phyloP scores from a whole-genome alignment of 306 rosid genomes.

The Castanopsis chinensis region DNA sequence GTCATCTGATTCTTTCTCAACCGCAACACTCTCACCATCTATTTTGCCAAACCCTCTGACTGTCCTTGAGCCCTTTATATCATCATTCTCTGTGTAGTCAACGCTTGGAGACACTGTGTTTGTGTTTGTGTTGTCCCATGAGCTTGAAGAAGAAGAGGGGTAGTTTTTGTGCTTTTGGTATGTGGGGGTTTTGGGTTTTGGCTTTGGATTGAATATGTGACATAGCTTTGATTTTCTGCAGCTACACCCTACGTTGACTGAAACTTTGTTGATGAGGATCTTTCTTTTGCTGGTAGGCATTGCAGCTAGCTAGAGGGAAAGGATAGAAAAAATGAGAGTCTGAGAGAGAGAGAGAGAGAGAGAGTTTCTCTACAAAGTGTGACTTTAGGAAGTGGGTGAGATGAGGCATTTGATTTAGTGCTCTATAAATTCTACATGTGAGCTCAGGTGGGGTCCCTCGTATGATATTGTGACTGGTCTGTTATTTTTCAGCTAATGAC shows the following conservation, averaged over 20 bases:
- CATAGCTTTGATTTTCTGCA: conserved; percentile 60
- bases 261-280: conserved; percentile 39
- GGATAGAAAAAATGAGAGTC: background rate
- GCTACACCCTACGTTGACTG: conserved; percentile 68
- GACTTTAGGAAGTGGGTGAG: background rate
- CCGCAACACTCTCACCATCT: conserved; percentile 80
- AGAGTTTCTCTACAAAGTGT: conserved; percentile 1
- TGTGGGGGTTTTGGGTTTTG: conserved; percentile 36
- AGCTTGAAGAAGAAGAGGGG: conserved; percentile 19
- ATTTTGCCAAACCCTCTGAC: conserved; percentile 57
- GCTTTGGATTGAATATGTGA: conserved; percentile 45
- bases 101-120: conserved; percentile 36
- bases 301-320: conserved; percentile 2
- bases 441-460: conserved; percentile 28
- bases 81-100: conserved; percentile 21
- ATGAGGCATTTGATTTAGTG: conserved; percentile 1
- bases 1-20: conserved; percentile 90
- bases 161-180: conserved; percentile 29
- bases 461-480: conserved; percentile 18
- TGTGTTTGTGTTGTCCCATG: conserved; percentile 33
- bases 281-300: conserved; percentile 59
- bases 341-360: conserved; percentile 1
- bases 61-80: conserved; percentile 16
- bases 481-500: conserved; percentile 24
- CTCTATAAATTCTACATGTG: conserved; percentile 36